Conservation (phyloP, 2,329 filamentous ascomycete genomes). For the Pseudopyricularia cyperi region DNA sequence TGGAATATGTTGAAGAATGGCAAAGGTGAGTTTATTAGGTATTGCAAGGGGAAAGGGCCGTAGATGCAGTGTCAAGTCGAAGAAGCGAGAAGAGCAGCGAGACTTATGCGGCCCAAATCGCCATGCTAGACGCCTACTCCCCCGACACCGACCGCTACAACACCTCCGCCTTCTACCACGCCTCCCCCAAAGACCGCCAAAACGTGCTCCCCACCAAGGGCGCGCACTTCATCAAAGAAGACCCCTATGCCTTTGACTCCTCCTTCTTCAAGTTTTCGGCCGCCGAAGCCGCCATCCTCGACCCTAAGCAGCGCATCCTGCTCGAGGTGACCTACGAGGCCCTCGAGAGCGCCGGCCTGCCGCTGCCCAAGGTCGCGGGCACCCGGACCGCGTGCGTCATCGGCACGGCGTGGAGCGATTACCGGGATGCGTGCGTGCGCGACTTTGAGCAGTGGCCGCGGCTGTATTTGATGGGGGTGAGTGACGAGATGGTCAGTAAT, state of each 20-base stretch:
- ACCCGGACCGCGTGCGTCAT: constrained; percentile 36
- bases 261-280: constrained; percentile 39
- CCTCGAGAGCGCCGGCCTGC: constrained; percentile 32
- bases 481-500: constrained; percentile 32
- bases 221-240: constrained; percentile 30
- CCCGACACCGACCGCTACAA: not conserved
- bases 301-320: constrained; percentile 39
- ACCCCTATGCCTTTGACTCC: constrained; percentile 34
- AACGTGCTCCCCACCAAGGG: constrained; percentile 6
- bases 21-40: not conserved
- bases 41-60: not conserved
- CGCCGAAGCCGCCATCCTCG: constrained; percentile 37
- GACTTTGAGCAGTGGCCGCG: not conserved
- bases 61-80: no score
- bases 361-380: constrained; percentile 31
- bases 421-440: constrained; percentile 19
- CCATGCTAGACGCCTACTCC: not conserved
- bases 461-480: not conserved
- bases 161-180: not conserved
- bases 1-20: not conserved
- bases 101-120: no score
- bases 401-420: constrained; percentile 27
- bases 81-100: no score
- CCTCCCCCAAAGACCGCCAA: not conserved
- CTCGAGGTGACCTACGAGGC: constrained; percentile 42